Base-by-base conservation (phyloP, 805 yeast species). In the Pichia thaimueangensis region DNA sequence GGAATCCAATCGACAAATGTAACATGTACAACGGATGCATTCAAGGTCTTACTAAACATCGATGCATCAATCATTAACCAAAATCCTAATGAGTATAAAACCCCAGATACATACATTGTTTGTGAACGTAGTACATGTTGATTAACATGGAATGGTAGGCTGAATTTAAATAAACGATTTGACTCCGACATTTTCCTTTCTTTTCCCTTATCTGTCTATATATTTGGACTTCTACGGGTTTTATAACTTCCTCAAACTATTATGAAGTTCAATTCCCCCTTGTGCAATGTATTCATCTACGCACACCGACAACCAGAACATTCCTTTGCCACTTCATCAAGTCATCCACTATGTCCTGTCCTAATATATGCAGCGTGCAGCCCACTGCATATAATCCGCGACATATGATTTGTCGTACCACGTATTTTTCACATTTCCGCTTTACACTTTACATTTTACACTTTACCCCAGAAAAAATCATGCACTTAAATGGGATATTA, bases 1-100 rank as follows among this genome's bases (percentile, higher is more conserved):
- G 98, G 98, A 39, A 93, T 78, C 98, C 98, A 91, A 65, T 91
- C 98, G 31, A 86, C 82, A 57, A 91, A 86, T 5, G 91, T 80
- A 23, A 93, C 86, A 59, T 91, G 97, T 6, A 88, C 86, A 34
- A 70, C 69, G 0, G 95, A 82, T 0, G 88, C 95, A 67, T 91
- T 91, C 37, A 81, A 82, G 15, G 87, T 82, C 50, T 78, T 81
- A 34, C 95, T 83, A 63, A 78, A 91, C 28, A 93, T 73, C 2
- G 95, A 88, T 1, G 96, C 86, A 63, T 91, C 97, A 16, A 93
- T 63, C 63, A 91, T 77, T 17, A 82, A 67, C 94, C 96, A 91
- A 58, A 91, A 81, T 7, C 96, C 97, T 42, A 83, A 61, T 30
- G 96, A 84, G 52, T 84, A 91, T 23, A 84, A 62, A 0, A 79